Conservation (phyloP, 164 flowering plant genomes). For the Warburgia ugandensis region DNA sequence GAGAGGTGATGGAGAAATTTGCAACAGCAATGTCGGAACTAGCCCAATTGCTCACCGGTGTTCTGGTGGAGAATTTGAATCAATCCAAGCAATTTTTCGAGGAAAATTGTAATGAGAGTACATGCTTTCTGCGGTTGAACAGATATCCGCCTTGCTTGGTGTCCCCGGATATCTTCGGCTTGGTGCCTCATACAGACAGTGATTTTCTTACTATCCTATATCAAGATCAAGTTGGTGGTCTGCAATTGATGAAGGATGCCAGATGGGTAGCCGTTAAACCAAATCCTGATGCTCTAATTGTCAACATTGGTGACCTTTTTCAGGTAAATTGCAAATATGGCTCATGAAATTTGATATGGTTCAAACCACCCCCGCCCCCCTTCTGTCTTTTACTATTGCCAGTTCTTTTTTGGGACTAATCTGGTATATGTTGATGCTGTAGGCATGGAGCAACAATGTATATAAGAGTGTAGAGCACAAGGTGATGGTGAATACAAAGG, state of each 20-base stretch:
- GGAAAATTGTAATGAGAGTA: conserved; percentile 34
- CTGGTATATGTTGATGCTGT: conserved; percentile 7
- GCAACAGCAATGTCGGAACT: conserved; percentile 52
- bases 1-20: conserved; percentile 48
- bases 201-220: conserved; percentile 66
- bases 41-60: conserved; percentile 44
- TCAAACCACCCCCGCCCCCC: neutral
- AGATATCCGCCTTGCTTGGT: conserved; percentile 56
- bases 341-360: no score
- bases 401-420: neutral
- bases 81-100: conserved; percentile 23
- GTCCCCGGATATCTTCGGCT: conserved; percentile 38
- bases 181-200: conserved; percentile 81
- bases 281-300: conserved; percentile 50
- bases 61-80: conserved; percentile 46
- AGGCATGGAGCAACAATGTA: conserved; percentile 83
- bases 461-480: conserved; percentile 76
- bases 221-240: conserved; percentile 80
- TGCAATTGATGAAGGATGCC: conserved; percentile 68
- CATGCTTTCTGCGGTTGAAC: conserved; percentile 67
- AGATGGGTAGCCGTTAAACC: conserved; percentile 75
- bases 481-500: conserved; percentile 47
- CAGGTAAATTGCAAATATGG: conserved; percentile 38
- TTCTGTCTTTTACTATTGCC: neutral
- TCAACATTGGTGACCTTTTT: conserved; percentile 81